Evolutionary conservation across 2,329 filamentous ascomycete species (phyloP).

Genomic region (Alternaria tenuissima): DNA sequence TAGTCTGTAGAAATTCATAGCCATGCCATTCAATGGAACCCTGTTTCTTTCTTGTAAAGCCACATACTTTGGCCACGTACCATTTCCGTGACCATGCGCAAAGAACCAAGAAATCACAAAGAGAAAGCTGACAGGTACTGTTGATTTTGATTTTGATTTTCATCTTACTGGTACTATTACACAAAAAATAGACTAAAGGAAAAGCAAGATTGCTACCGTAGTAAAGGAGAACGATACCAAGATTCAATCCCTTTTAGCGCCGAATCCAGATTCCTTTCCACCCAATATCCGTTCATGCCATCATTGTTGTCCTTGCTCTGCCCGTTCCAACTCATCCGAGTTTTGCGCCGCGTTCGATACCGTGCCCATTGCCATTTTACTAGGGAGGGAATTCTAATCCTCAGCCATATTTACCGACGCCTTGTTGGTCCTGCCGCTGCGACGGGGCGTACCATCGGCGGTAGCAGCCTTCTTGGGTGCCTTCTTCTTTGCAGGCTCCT

Average conservation of each 20-base stretch:
- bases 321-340: background rate
- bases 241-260: conserved; percentile 12
- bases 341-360: background rate
- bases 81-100: background rate
- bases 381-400: conserved; percentile 11
- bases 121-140: background rate
- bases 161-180: background rate
- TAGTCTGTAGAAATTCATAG: background rate
- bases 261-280: conserved; percentile 3
- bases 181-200: background rate
- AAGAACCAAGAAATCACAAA: background rate
- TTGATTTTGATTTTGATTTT: background rate
- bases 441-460: conserved; percentile 57
- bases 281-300: conserved; percentile 6
- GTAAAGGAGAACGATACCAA: background rate
- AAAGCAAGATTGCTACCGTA: background rate
- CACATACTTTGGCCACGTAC: background rate
- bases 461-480: conserved; percentile 60
- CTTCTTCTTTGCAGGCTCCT: conserved; percentile 53
- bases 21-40: background rate
- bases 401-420: background rate
- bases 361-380: background rate
- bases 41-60: background rate
- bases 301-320: background rate
- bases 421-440: conserved; percentile 51